Percentiles rank a stretch among this genome's conserved stretches.
phyloP scores from a whole-genome alignment of 139 green algal species.

The Eudorina sp. region DNA sequence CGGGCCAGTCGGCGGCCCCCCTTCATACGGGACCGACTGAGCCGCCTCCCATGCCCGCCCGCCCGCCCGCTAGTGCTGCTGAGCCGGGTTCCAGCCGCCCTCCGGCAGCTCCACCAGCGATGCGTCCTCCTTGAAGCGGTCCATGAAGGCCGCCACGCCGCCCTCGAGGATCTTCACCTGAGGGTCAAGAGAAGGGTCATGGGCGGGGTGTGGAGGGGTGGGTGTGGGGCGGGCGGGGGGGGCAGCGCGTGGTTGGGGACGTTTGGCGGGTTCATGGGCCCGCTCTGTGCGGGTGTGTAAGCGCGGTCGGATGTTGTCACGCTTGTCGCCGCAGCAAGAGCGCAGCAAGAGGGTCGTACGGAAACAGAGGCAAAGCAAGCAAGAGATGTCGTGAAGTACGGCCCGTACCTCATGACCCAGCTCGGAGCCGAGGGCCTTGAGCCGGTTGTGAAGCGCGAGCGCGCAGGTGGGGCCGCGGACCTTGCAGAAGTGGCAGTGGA shows the following conservation, averaged over 20 bases:
- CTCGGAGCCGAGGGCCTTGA: conserved; percentile 27
- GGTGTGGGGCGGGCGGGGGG: background rate
- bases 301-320: no score
- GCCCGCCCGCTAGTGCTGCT: background rate
- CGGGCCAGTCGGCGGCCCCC: no score
- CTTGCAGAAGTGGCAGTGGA: conserved; percentile 43
- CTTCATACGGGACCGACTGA: no score
- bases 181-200: background rate
- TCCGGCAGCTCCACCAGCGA: conserved; percentile 8
- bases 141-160: conserved; percentile 37
- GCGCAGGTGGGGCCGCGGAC: conserved; percentile 32
- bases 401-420: background rate
- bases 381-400: no score
- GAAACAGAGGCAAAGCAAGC: no score
- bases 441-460: background rate
- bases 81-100: conserved; percentile 21
- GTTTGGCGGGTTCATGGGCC: background rate
- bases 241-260: background rate
- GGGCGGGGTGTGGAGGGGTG: background rate
- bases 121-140: background rate
- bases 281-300: background rate
- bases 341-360: background rate
- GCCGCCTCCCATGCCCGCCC: no score
- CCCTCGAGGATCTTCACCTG: conserved; percentile 42
- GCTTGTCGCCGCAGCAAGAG: background rate